phyloP scores from a whole-genome alignment of 2,329 filamentous ascomycete genomes.

The Apiospora arundinis region DNA sequence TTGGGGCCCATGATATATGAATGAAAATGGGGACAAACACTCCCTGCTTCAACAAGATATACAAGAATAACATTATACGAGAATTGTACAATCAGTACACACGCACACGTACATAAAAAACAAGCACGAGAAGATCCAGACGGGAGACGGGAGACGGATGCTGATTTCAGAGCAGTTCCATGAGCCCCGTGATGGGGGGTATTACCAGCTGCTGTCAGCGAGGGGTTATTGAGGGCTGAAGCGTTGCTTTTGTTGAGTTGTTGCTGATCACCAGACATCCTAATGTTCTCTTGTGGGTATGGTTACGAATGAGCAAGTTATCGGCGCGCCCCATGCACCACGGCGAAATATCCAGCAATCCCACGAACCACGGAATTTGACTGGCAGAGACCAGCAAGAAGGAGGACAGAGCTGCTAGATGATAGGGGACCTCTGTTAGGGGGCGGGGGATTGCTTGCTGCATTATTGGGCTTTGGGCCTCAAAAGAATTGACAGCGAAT shows the following conservation, averaged over 20 bases:
- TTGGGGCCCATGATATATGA: not conserved
- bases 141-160: too few relatives aligned
- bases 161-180: not conserved
- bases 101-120: not conserved
- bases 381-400: not conserved
- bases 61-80: not conserved
- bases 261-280: not conserved
- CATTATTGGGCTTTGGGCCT: not conserved
- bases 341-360: conserved; percentile 15
- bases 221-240: not conserved
- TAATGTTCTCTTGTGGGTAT: conserved; percentile 10
- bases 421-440: not conserved
- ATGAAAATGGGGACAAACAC: not conserved
- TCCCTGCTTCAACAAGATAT: conserved; percentile 2
- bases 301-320: conserved; percentile 4
- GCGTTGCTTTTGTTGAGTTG: not conserved
- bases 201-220: not conserved
- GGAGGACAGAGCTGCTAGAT: not conserved
- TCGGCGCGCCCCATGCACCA: not conserved
- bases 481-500: not conserved
- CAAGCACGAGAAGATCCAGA: not conserved
- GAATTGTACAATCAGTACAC: not conserved
- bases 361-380: not conserved
- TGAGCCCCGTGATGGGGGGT: too few relatives aligned
- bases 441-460: not conserved